Base-by-base conservation (phyloP, 139 green algal species). In the Coelastrella sp. region DNA sequence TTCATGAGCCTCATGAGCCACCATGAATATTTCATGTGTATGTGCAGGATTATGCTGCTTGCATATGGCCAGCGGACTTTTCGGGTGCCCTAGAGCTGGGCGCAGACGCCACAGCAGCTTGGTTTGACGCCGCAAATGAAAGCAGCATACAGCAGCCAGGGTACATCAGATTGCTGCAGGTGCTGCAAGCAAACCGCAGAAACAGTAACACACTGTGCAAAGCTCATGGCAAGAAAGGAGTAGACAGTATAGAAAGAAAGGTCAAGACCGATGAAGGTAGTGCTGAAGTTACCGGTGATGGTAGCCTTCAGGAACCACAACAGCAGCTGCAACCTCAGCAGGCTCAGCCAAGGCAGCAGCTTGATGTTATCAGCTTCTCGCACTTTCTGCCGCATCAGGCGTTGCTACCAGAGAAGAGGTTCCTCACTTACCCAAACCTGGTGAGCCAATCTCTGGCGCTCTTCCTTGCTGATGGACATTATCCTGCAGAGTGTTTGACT, bases 371-470 rank as follows among this genome's bases (percentile, higher is more conserved):
- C 38, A 89, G 85, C 67, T 89, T 95, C 43, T 93, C 89, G 0
- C 93, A 96, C 88, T 96, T 96, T 85, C 81, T 96, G 64, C 93
- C 93, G 2, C 48, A 88, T 35, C 85, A 94, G 79, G 79, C 87
- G 57, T 90, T 98, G 30, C 82, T 95, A 37, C 94, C 95, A 0
- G 94, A 98, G 89, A 98, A 98, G 86, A 86, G 95, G 7, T 95
- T 93, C 68, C 86, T 98, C 35, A 92, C 91, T 32, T 97, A 91
- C 68, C 94, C 95, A 25, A 89, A 93, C 57, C 81, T 98, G 48
- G 83, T 91, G 45, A 82, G 66, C 4, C 13, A 53, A 50, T 30
- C 15, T 57, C 45, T 57, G 11, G 15, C 45, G 45, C 45, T 57
- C 45, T 57, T 57, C n/a, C n/a, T n/a, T n/a, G n/a, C n/a, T n/a